Evolutionary conservation across 2,329 filamentous ascomycete genomes (phyloP).

Genomic region (Arthrobotrys conoides): DNA sequence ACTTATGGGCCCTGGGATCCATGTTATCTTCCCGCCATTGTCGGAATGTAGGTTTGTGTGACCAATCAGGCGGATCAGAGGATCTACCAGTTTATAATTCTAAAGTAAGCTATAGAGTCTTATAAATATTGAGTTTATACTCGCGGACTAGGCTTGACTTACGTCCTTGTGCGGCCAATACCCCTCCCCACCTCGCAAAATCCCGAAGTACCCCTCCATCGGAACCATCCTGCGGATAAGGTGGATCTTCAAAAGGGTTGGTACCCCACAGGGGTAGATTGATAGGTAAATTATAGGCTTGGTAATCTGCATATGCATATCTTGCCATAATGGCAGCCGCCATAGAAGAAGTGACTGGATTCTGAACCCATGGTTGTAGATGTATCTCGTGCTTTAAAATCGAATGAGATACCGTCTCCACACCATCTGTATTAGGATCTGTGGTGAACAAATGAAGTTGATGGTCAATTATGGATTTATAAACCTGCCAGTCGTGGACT

Average conservation of each 20-base stretch:
- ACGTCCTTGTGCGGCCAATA: constrained; percentile 38
- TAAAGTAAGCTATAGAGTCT: background rate
- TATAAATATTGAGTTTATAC: background rate
- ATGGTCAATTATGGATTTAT: constrained; percentile 37
- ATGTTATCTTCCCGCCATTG: background rate
- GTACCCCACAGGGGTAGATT: background rate
- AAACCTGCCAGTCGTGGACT: constrained; percentile 53
- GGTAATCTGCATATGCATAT: constrained; percentile 48
- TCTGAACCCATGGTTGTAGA: constrained; percentile 17
- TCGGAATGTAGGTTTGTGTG: constrained; percentile 19
- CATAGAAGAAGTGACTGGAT: constrained; percentile 13
- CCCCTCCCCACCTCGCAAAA: constrained; percentile 36
- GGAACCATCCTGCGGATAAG: background rate
- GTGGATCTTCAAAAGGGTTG: background rate
- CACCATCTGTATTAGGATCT: background rate
- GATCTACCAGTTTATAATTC: constrained; percentile 21
- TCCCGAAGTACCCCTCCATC: background rate
- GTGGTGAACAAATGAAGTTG: background rate
- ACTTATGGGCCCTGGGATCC: background rate
- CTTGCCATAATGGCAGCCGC: background rate
- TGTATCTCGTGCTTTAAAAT: background rate
- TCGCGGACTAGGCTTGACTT: background rate
- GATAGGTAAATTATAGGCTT: constrained; percentile 3
- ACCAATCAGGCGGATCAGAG: constrained; percentile 28
- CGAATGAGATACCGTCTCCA: background rate